Base-by-base conservation (phyloP, 148 eudicot species). In the Suaeda aralocaspica region DNA sequence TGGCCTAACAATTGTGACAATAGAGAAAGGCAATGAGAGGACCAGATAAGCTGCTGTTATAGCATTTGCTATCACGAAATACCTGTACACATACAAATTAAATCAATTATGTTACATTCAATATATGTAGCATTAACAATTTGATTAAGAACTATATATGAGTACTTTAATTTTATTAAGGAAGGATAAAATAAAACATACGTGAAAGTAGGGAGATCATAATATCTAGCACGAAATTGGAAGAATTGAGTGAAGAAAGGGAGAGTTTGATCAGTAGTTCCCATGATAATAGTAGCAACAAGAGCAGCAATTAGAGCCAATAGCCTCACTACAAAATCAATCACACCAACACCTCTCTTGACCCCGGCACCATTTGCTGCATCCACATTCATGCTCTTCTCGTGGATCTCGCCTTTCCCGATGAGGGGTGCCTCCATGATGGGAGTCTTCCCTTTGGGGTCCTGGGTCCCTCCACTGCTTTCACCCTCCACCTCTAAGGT, bases 21-120 rank as follows among this genome's bases (percentile, higher is more conserved):
- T 85, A n/a, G 94, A 90, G 79, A 92, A 80, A 18, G 98, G 89
- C 67, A 90, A 26, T 9, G 96, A 88, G 9, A 92, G 88, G 25
- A 80, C 82, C 33, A 92, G 78, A 70, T 92, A 92, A 9, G 79
- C 87, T 16, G 83, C 67, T 1, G 70, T 80, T 45, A 90, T 72
- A 2, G 86, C 88, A 75, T 83, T 92, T 3, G 83, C 98, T 51
- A 90, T 66, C 74, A 92, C 98, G 15, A 92, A 92, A 70, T 83
- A 88, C 83, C 98, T 92, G 91, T 75, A 68, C 41, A 36, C 41
- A 36, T 8, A 36, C 41, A 36, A 36, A 36, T 36, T 3, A 36
- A 36, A 3, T 3, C 4, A 36, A 36, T 8, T 8, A 36, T 36
- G 8, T 36, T 3, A 3, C 41, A 36, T 8, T 36, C 4, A 36